Conservation (phyloP, 1,284 basidiomycete species). For the Mycena citricolor region DNA sequence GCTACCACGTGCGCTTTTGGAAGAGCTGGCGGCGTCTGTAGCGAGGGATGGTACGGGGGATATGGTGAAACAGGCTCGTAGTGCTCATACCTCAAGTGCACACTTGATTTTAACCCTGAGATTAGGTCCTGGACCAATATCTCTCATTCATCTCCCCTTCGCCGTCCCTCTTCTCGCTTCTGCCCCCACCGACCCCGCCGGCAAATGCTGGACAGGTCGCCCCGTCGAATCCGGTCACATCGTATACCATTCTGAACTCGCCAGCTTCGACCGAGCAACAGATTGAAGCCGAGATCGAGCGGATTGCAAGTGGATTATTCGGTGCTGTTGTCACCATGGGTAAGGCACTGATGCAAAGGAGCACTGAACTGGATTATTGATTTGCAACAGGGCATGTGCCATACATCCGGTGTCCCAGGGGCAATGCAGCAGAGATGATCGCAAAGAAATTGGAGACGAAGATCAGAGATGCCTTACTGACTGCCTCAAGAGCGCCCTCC, state of each 20-base stretch:
- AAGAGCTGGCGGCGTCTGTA: slow-evolving; percentile 90
- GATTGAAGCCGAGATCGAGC: slow-evolving; percentile 93
- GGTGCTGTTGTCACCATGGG: slow-evolving; percentile 92
- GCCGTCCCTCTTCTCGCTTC: slow-evolving; percentile 89
- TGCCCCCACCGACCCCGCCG: slow-evolving; percentile 52
- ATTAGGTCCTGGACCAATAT: slow-evolving; percentile 90
- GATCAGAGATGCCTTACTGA: slow-evolving; percentile 89
- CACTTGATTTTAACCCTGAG: slow-evolving; percentile 3
- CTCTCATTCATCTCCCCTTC: slow-evolving; percentile 96
- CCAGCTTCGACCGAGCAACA: slow-evolving; percentile 87
- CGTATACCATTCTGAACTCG: slow-evolving; percentile 91
- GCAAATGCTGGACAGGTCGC: slow-evolving; percentile 35
- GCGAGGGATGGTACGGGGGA: slow-evolving; percentile 86
- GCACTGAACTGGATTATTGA: neutral
- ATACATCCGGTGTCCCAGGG: slow-evolving; percentile 91
- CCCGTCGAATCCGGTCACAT: slow-evolving; percentile 40
- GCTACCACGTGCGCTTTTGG: slow-evolving; percentile 83
- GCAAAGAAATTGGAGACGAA: slow-evolving; percentile 93
- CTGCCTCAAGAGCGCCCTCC: slow-evolving; percentile 66
- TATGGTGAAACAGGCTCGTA: slow-evolving; percentile 71
- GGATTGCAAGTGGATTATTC: slow-evolving; percentile 89
- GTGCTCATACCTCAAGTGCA: neutral
- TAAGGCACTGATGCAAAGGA: slow-evolving; percentile 34
- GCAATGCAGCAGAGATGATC: slow-evolving; percentile 98
- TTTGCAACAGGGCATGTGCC: slow-evolving; percentile 76